These are phyloP conservation scores for Vitis cinerea DNA, from an alignment of 164 flowering plant species.

Conservation along the genomic window DNA sequence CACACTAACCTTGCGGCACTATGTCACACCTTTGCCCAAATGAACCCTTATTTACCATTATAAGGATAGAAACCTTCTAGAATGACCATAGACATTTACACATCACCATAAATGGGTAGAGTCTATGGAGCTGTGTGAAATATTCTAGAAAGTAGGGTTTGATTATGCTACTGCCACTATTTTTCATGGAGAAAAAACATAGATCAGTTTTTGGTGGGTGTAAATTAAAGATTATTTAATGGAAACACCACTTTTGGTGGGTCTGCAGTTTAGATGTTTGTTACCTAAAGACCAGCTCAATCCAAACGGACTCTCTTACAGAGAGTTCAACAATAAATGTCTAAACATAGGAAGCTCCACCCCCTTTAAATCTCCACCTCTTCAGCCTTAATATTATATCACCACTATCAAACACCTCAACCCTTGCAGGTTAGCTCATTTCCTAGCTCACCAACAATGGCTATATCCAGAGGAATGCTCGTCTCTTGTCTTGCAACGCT, in stretches of 20 bases:
- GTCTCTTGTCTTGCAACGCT: slow-evolving; percentile 9
- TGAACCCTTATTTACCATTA: no score
- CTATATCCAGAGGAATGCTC: slow-evolving; percentile 14
- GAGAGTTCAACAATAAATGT: neutral
- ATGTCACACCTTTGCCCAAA: no score
- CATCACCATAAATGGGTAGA: no score
- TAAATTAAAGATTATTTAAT: neutral
- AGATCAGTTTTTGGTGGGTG: neutral
- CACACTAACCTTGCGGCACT: no score
- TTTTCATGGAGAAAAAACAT: no score
- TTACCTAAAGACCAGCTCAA: slow-evolving; percentile 25
- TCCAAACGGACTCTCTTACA: neutral
- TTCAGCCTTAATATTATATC: neutral
- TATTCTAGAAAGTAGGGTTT: no score
- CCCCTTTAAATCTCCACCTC: slow-evolving; percentile 5
- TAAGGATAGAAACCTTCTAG: no score
- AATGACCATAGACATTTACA: no score
- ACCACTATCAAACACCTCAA: neutral
- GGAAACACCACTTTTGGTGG: neutral
- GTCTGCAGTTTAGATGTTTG: neutral
- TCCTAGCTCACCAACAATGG: slow-evolving; percentile 11
- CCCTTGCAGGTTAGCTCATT: neutral
- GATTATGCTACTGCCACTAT: no score
- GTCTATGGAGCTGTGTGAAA: no score
- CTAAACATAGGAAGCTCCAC: neutral